Percentiles rank a stretch among this genome's conserved stretches.
Evolutionary conservation across 352 stramenopile species (phyloP).

Genomic region (Thalassiosira exigua): DNA sequence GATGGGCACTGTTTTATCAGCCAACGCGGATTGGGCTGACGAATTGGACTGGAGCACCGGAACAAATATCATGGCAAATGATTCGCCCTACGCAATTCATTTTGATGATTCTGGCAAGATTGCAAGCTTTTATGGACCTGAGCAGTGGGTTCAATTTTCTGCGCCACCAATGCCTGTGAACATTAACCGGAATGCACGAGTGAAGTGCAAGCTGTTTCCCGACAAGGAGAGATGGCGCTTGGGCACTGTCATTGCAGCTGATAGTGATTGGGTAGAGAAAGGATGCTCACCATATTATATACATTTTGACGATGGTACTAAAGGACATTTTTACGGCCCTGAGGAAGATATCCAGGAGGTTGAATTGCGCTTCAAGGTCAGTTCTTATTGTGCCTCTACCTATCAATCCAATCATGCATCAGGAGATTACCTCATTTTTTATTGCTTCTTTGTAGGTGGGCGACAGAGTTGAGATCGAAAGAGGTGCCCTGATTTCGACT

Average conservation of each 20-base stretch:
- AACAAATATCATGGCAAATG: too few relatives aligned
- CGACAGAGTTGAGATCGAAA: background rate
- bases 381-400: background rate
- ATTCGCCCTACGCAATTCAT: background rate
- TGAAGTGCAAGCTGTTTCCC: background rate
- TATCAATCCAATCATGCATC: too few relatives aligned
- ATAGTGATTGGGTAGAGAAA: background rate
- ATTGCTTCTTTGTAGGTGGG: background rate
- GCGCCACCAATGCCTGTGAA: background rate
- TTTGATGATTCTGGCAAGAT: background rate
- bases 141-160: too few relatives aligned
- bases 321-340: background rate
- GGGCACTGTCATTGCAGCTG: background rate
- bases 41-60: too few relatives aligned
- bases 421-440: too few relatives aligned
- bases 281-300: background rate
- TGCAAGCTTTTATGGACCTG: background rate
- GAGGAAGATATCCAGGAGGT: background rate
- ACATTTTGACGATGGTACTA: background rate
- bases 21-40: background rate
- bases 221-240: background rate
- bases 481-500: background rate
- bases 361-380: constrained; percentile 4
- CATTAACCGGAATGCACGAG: background rate
- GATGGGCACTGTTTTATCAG: background rate